Evolutionary conservation across 108 stramenopile species (phyloP), one percentile per base, ranked within the genome.

Genomic region (Cyclotella kingstonii): DNA sequence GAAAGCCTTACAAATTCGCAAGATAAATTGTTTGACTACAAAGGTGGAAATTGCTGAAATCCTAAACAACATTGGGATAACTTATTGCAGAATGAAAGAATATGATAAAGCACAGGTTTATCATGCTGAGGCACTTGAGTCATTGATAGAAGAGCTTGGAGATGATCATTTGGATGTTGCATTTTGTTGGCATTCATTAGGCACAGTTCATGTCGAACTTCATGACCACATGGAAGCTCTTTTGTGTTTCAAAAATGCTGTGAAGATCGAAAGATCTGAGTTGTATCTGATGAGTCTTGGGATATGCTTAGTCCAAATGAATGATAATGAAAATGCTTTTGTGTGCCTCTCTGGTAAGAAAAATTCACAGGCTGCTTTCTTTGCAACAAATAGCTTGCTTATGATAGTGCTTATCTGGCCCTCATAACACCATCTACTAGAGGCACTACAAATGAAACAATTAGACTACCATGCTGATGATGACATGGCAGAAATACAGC

Each of bases 131-230:
- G 68, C 73, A 30, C 64, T 79, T 14, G 63, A 74, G 36, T 51
- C 63, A 5, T 23, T 79, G 26, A 59, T 63, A 29, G 56, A 77
- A 56, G 71, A 75, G n/a, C 55, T 79, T 40, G 76, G 78, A 33
- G 60, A 80, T 30, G 43, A 60, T 40, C 75, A 77, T 46, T 38
- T 27, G 39, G 76, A 76, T 54, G 71, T 73, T 42, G 76, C 71
- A 12, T 67, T 65, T 51, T 80, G 79, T 29, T 68, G 69, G 66
- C 60, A 73, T 35, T 72, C 79, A 38, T 42, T 76, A 40, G 79
- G 79, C 21, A 15, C 49, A 10, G 51, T 73, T 17, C 66, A 77
- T 62, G 42, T 50, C 5, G 76, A 73, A 52, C 40, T 62, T 0
- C 11, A 44, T 21, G 54, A 80, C 27, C 26, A 52, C 22, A 31